Base-by-base conservation (phyloP, 2,329 filamentous ascomycete genomes). In the Colletotrichum brevisporum region DNA sequence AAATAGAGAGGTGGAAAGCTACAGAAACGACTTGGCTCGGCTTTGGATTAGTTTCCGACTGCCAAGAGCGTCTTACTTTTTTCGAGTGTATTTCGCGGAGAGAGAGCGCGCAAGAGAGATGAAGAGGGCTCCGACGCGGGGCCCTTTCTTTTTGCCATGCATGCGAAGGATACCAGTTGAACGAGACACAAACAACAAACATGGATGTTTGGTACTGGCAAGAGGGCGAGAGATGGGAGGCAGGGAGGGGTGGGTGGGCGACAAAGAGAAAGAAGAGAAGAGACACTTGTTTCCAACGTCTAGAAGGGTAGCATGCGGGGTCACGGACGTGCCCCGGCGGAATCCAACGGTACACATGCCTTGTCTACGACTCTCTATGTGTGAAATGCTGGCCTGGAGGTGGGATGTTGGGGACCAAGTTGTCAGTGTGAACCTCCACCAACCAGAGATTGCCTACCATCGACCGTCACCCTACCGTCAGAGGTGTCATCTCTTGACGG, bases 1-100 rank as follows among this genome's bases (percentile, higher is more conserved):
- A 67, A 54, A 67, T 70, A 70, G 67, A 70, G 47, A 27, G 53
- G 63, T 57, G 63, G 67, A 66, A 66, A 60, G 67, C 63, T 63
- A 67, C 67, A 70, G 67, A 67, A 63, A 67, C 39, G 56, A 55
- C 48, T 48, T 18, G 51, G 52, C 61, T 69, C 36, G 31, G 66
- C 8, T 39, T 54, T 43, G 58, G 59, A 54, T 47, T 54, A 36
- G 3, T 8, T 45, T 55, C 48, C 48, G 47, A 16, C 8, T 50
- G 47, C n/a, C 47, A 21, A 24, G n/a, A 60, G 26, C 47, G 55
- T 45, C 36, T 56, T 36, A 18, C 36, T 56, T 41, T 48, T 56
- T 63, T 26, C n/a, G 18, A 50, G 26, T 53, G 50, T 24, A 48
- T 63, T 39, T 56, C 47, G 9, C 9, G 13, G 45, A 18, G 21